Evolutionary conservation across 2,329 filamentous ascomycete species (phyloP), one percentile per base, ranked within the genome.

Genomic region (Aspergillus sp.): DNA sequence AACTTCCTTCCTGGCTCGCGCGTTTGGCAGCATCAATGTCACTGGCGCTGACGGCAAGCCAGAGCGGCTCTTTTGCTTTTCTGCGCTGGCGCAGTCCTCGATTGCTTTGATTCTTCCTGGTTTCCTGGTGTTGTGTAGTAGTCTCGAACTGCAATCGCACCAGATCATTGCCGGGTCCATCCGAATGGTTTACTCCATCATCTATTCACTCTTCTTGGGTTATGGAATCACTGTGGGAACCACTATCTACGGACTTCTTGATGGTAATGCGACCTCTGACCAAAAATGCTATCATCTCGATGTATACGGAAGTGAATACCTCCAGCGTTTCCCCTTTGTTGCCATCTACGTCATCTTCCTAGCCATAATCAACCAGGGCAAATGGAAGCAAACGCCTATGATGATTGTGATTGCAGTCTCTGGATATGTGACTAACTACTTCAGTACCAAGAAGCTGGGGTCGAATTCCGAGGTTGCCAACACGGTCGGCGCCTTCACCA

Each of bases 351-450:
- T 86, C 19, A 58, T 88, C 28, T 87, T 83, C 60, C 75, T 90
- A 33, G 85, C 84, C 48, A 75, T 90, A 55, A 83, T 90, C 64
- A 90, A 90, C 65, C 86, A 91, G 53, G 85, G 84, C 44, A 88
- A 88, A 64, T 87, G 79, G 78, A 83, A 79, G 56, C 86, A 91
- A 59, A 78, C 82, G 33, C 86, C 86, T 0, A 75, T 86, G 41
- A 91, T 90, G 86, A 68, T 86, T 2, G 37, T 79, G 47, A 89
- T 93, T 56, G 80, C 86, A 0, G 71, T 88, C 33, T 77, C 78
- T 1, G 88, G 88, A 9, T 91, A 86, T 61, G 71, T 82, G 6
- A 84, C 89, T 56, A 90, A 86, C 66, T 86, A 79, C 66, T 89
- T 86, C 65, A 80, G 78, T 10, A 79, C 79, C n/a, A 70, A 75